A percentile compares a stretch with the other conserved stretches of the same genome.
phyloP scores from a whole-genome alignment of 1,284 basidiomycete genomes.

The Puccinia horiana region DNA sequence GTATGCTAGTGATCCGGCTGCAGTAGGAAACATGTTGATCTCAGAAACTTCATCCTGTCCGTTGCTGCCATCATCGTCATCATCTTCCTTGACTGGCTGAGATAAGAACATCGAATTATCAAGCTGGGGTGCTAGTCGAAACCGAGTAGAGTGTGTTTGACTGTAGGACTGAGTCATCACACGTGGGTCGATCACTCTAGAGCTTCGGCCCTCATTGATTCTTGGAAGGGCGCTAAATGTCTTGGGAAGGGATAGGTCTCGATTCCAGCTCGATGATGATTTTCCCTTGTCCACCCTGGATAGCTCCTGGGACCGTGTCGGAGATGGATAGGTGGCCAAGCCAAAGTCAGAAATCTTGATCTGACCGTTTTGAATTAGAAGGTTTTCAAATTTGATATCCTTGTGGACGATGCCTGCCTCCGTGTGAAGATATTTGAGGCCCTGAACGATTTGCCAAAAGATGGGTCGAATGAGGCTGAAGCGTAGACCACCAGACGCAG shows the following conservation, averaged over 20 bases:
- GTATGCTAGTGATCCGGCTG: conserved; percentile 85
- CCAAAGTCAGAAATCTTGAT: conserved; percentile 83
- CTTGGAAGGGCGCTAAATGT: conserved; percentile 20
- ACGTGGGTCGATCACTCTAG: background rate
- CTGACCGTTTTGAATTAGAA: conserved; percentile 77
- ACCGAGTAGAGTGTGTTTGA: background rate
- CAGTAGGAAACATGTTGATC: conserved; percentile 62
- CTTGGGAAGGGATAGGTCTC: conserved; percentile 36
- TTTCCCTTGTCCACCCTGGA: conserved; percentile 12
- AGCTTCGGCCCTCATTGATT: conserved; percentile 27
- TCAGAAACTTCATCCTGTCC: conserved; percentile 49
- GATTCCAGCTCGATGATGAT: conserved; percentile 4
- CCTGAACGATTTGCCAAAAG: conserved; percentile 85
- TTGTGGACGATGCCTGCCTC: conserved; percentile 77
- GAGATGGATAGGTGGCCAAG: conserved; percentile 64
- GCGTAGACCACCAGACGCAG: conserved; percentile 46
- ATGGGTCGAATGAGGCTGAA: conserved; percentile 71
- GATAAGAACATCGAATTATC: conserved; percentile 10
- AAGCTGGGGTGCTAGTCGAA: background rate
- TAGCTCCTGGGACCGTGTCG: conserved; percentile 61
- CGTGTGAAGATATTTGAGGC: conserved; percentile 81
- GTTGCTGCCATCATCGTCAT: conserved; percentile 19
- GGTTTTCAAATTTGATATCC: conserved; percentile 95
- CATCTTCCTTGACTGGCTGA: conserved; percentile 13
- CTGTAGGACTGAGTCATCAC: background rate